Percentiles rank a stretch among this genome's conserved stretches.
Evolutionary conservation across 2,329 filamentous ascomycete species (phyloP).

Genomic region (Hypoxylon sp.): DNA sequence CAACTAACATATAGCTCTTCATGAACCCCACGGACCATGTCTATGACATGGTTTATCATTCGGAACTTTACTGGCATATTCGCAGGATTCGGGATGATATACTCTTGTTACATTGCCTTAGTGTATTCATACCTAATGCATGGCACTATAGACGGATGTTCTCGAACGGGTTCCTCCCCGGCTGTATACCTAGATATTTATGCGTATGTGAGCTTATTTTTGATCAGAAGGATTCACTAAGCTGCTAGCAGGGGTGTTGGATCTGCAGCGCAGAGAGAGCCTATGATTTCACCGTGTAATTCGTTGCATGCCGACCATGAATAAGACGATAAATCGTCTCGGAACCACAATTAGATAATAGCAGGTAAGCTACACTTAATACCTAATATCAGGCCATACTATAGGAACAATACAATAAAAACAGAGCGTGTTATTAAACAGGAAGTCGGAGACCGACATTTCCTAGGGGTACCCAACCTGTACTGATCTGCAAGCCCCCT

Average conservation of each 20-base stretch:
- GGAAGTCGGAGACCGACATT: neutral
- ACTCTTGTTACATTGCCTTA: neutral
- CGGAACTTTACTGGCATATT: neutral
- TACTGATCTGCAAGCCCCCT: constrained; percentile 3
- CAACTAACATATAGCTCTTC: neutral
- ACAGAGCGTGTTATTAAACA: neutral
- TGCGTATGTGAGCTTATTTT: constrained; percentile 3
- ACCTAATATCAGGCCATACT: neutral
- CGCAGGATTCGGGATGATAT: neutral
- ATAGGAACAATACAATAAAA: neutral
- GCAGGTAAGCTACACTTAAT: neutral
- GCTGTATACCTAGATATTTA: too few relatives aligned
- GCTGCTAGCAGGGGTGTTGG: neutral
- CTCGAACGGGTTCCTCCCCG: neutral
- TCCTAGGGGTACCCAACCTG: neutral
- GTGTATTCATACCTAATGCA: neutral
- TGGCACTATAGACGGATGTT: neutral
- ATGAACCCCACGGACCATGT: neutral
- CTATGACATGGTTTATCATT: neutral
- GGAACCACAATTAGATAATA: neutral
- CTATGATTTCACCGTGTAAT: neutral
- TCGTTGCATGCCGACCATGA: neutral
- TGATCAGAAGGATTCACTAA: neutral
- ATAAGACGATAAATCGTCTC: neutral
- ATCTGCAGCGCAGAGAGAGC: neutral